Conservation (phyloP, 768 basidiomycete species). For the Podaxis rugospora region DNA sequence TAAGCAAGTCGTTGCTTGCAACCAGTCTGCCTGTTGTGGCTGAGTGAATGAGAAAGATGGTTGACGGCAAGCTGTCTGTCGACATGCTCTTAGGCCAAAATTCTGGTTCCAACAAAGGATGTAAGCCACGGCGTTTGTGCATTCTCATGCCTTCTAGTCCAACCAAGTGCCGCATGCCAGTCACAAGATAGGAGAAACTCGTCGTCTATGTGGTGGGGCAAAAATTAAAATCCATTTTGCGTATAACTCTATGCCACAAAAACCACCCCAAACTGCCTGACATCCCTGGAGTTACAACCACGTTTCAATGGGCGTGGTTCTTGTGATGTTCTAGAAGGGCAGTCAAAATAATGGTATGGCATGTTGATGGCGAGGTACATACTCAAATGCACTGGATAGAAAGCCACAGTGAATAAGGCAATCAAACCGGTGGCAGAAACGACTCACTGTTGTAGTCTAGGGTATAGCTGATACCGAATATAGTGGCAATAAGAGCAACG, state of each 20-base stretch:
- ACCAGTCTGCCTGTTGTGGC: not conserved
- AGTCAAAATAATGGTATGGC: not conserved
- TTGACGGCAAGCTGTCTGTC: not conserved
- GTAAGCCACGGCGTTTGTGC: not conserved
- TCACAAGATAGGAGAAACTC: not conserved
- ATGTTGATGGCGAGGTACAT: conserved; percentile 50
- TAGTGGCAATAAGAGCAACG: conserved; percentile 49
- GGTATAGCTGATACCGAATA: conserved; percentile 81
- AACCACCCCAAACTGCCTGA: not conserved
- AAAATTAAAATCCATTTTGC: conserved; percentile 2
- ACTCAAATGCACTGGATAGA: conserved; percentile 76
- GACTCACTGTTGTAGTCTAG: conserved; percentile 86
- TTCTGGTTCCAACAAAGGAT: not conserved
- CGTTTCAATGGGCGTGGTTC: conserved; percentile 73
- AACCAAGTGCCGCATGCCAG: not conserved
- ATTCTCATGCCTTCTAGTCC: not conserved
- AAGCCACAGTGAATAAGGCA: not conserved
- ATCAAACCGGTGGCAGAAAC: conserved; percentile 9
- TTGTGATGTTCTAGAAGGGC: conserved; percentile 30
- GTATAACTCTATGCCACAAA: not conserved
- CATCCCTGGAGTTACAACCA: not conserved
- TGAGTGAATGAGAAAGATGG: no score
- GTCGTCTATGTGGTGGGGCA: not conserved
- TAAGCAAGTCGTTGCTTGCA: not conserved
- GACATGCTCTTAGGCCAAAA: not conserved